phyloP scores from a whole-genome alignment of 176 grass and related monocot genomes.

The Cenchrus americanus region DNA sequence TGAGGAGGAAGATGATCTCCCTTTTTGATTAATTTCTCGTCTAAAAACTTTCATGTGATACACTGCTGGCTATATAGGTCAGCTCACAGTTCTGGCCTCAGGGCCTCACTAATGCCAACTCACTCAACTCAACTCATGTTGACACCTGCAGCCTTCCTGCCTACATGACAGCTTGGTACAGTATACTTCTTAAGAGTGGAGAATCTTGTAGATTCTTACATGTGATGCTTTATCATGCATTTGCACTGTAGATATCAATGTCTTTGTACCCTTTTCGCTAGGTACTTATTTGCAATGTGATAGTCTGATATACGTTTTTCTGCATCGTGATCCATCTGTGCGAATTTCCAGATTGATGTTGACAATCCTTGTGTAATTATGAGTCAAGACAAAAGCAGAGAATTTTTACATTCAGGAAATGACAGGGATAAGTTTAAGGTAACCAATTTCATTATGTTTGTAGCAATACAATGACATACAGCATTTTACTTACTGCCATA shows the following conservation, averaged over 20 bases:
- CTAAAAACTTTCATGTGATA: neutral
- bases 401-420: conserved; percentile 95
- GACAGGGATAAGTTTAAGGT: conserved; percentile 97
- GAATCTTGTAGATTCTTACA: neutral
- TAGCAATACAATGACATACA: conserved; percentile 15
- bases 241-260: conserved; percentile 13
- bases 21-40: neutral
- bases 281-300: conserved; percentile 34
- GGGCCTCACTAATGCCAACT: neutral
- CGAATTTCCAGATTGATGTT: conserved; percentile 81
- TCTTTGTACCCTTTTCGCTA: neutral
- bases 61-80: neutral
- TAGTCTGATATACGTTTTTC: conserved; percentile 4
- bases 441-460: conserved; percentile 30
- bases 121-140: neutral
- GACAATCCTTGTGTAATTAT: conserved; percentile 99
- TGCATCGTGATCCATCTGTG: conserved; percentile 35
- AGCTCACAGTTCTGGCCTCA: neutral
- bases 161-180: neutral
- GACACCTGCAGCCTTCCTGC: neutral
- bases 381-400: conserved; percentile 98
- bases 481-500: neutral
- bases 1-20: neutral
- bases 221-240: conserved; percentile 19
- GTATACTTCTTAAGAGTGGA: neutral